A percentile compares a stretch with the other conserved stretches of the same genome.
Conservation (phyloP, 1,284 basidiomycete genomes). For the Leccinum holopus region DNA sequence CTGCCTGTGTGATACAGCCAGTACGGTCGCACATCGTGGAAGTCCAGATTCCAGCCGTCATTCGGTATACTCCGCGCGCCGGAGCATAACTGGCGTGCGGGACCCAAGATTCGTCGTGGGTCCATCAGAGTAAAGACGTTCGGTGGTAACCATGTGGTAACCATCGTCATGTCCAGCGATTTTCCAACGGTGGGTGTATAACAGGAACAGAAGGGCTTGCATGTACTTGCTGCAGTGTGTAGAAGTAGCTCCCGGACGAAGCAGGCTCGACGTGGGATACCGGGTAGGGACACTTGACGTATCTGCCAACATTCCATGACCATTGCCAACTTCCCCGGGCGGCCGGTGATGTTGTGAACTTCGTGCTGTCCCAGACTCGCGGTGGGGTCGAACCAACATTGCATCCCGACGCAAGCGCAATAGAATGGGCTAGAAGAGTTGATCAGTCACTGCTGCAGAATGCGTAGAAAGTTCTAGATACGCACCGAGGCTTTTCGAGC, state of each 20-base stretch:
- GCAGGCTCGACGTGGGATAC: background rate
- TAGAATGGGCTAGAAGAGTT: constrained; percentile 9
- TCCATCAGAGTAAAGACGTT: constrained; percentile 40
- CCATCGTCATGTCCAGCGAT: constrained; percentile 1
- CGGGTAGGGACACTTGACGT: background rate
- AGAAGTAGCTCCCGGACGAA: background rate
- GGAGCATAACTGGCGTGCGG: background rate
- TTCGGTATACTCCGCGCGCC: constrained; percentile 26
- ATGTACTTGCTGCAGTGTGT: background rate
- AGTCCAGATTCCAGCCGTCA: constrained; percentile 35
- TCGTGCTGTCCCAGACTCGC: background rate
- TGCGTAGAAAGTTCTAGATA: background rate
- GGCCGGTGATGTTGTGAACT: constrained; percentile 12
- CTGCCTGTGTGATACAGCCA: too few relatives aligned
- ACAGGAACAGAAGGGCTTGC: background rate
- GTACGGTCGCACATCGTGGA: constrained; percentile 38
- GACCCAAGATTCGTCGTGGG: constrained; percentile 10
- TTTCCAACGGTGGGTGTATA: too few relatives aligned
- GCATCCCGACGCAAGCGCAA: constrained; percentile 11
- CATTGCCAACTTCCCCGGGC: constrained; percentile 22
- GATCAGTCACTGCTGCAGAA: background rate
- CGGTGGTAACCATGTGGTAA: constrained; percentile 1
- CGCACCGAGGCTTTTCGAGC: constrained; percentile 26
- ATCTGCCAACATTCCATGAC: constrained; percentile 21
- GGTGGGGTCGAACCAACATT: background rate